Evolutionary conservation across 768 basidiomycete species (phyloP).

Genomic region (Neoboletus subvelutipes): DNA sequence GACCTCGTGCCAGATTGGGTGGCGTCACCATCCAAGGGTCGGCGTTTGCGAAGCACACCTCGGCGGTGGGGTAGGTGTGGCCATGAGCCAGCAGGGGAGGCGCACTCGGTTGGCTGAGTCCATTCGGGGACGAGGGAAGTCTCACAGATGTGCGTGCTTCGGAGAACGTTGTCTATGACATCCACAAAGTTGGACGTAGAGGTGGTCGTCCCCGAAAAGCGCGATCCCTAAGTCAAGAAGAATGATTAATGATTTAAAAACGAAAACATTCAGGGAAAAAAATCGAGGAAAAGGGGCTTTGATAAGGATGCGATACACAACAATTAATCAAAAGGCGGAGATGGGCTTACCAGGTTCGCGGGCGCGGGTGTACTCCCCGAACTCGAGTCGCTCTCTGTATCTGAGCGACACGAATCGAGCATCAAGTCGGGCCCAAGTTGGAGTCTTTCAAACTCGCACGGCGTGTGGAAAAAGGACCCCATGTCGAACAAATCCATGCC

Average conservation of each 20-base stretch:
- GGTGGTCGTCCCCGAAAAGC: constrained; percentile 36
- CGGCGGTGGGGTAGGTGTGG: constrained; percentile 27
- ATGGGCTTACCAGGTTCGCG: constrained; percentile 17
- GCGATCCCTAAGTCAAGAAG: constrained; percentile 27
- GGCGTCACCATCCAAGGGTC: constrained; percentile 14
- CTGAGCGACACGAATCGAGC: constrained; percentile 17
- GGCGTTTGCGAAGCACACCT: constrained; percentile 31
- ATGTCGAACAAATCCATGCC: constrained; percentile 22
- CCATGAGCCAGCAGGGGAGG: constrained; percentile 22
- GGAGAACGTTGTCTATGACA: constrained; percentile 1
- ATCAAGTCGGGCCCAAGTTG: constrained; percentile 23
- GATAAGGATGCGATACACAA: neutral
- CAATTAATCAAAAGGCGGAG: neutral
- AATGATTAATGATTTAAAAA: neutral
- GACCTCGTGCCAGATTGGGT: constrained; percentile 2
- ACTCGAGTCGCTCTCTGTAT: constrained; percentile 14
- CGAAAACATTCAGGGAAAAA: neutral
- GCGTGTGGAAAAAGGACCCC: constrained; percentile 16
- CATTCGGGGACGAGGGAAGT: constrained; percentile 6
- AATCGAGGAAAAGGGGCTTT: neutral
- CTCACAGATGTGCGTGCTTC: neutral
- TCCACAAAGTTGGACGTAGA: constrained; percentile 35
- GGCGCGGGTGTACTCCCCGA: neutral
- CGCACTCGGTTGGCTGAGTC: neutral
- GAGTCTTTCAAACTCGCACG: constrained; percentile 14